Percentiles rank a stretch among this genome's conserved stretches.
phyloP scores from a whole-genome alignment of 176 grass and related monocot genomes.

The Triticum monococcum region DNA sequence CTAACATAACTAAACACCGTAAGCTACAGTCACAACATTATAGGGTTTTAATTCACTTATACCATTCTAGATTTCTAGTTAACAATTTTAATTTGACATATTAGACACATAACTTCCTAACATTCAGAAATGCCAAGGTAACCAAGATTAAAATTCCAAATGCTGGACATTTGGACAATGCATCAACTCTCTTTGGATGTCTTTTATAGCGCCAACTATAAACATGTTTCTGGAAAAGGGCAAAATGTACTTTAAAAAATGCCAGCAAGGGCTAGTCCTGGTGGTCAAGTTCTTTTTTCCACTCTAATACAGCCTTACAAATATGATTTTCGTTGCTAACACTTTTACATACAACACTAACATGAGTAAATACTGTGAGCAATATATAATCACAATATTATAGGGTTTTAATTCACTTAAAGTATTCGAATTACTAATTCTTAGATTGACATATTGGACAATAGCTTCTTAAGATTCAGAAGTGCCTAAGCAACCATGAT shows the following conservation, averaged over 20 bases:
- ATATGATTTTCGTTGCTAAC: background rate
- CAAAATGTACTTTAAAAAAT: too few species aligned
- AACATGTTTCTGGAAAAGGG: too few species aligned
- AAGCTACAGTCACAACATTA: background rate
- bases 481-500: background rate
- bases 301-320: too few species aligned
- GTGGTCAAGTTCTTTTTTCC: too few species aligned
- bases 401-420: background rate
- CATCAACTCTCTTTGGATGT: background rate
- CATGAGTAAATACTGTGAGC: too few species aligned
- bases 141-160: conserved; percentile 17
- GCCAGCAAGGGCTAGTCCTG: too few species aligned
- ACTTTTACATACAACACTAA: background rate
- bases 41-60: background rate
- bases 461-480: background rate
- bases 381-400: background rate
- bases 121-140: background rate
- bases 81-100: background rate
- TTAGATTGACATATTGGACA: background rate
- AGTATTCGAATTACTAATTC: background rate
- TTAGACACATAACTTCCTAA: background rate
- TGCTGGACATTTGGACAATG: background rate
- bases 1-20: background rate
- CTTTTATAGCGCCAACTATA: background rate
- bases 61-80: background rate